phyloP scores from a whole-genome alignment of 108 stramenopile genomes.

The Stephanodiscus minutulus region DNA sequence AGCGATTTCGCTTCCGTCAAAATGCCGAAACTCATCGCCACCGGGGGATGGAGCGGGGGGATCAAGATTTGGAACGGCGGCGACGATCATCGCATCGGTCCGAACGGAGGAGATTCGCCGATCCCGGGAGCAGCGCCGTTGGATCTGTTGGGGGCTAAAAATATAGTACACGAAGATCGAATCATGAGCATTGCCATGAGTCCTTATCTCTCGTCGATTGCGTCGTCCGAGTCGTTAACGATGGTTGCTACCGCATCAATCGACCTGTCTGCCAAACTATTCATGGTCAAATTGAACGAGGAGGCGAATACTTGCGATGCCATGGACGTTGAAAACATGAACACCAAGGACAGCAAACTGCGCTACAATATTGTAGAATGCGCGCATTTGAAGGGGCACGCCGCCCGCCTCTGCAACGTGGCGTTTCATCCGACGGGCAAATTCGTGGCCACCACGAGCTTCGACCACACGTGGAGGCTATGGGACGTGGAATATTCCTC shows the following conservation, averaged over 20 bases:
- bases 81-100: slow-evolving; percentile 30
- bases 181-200: slow-evolving; percentile 82
- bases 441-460: slow-evolving; percentile 91
- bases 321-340: slow-evolving; percentile 43
- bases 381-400: slow-evolving; percentile 86
- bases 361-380: slow-evolving; percentile 56
- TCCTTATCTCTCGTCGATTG: slow-evolving; percentile 38
- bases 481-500: slow-evolving; percentile 95
- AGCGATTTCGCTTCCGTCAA: slow-evolving; percentile 22
- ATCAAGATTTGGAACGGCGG: slow-evolving; percentile 92
- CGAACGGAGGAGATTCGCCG: not conserved
- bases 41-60: slow-evolving; percentile 89
- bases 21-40: slow-evolving; percentile 71
- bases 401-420: slow-evolving; percentile 86
- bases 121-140: slow-evolving; percentile 43
- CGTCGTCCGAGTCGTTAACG: slow-evolving; percentile 21
- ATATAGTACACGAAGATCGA: slow-evolving; percentile 80
- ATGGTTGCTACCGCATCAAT: slow-evolving; percentile 82
- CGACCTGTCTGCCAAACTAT: slow-evolving; percentile 82
- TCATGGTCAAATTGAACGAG: slow-evolving; percentile 54
- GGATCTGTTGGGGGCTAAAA: slow-evolving; percentile 63
- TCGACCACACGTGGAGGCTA: slow-evolving; percentile 98
- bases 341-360: slow-evolving; percentile 16
- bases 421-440: slow-evolving; percentile 93
- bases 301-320: slow-evolving; percentile 28